Evolutionary conservation across 164 flowering plant species (phyloP), one percentile per base, ranked within the genome.

Genomic region (Stephania yunnanensis): DNA sequence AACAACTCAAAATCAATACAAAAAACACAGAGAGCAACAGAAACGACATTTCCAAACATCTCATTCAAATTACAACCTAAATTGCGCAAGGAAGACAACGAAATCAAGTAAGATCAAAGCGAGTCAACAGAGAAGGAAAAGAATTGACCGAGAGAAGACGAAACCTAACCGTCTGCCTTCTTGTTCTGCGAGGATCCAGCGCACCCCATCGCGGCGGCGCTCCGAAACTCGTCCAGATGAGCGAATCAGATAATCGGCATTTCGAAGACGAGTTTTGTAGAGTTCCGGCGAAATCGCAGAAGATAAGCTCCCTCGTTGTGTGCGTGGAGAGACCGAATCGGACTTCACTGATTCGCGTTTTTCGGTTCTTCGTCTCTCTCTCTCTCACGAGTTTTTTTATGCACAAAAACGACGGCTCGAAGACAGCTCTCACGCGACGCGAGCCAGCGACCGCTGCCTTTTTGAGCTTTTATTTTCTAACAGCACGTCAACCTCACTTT

Each of bases 141-240:
- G 7, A 67, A 19, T 10, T 36, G 42, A 36, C 42, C 42, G 42
- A 65, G 70, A 46, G 46, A 25, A 15, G 13, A 70, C 8, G 71
- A 68, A 79, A 71, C 66, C 63, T n/a, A 53, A 89, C 89, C 87
- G 10, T 86, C 88, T 22, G 76, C 85, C 75, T 84, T 89, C 75
- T 84, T 89, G 71, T 80, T 70, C 74, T 80, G 85, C 70, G 89
- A 83, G 36, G 92, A 89, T 84, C 87, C 83, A 79, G 67, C 80
- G 78, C 87, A 84, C 73, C 87, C 87, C 87, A 84, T 84, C 48
- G 70, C 68, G 36, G 30, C 63, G 58, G 42, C 29, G 17, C 46
- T 68, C 70, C 42, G 65, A 36, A 36, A 36, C 70, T 55, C 73
- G 70, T 7, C 58, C 68, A 61, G 78, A 71, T 76, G 67, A 36